phyloP scores from a whole-genome alignment of 768 basidiomycete species.

The Crepidotus variabilis region DNA sequence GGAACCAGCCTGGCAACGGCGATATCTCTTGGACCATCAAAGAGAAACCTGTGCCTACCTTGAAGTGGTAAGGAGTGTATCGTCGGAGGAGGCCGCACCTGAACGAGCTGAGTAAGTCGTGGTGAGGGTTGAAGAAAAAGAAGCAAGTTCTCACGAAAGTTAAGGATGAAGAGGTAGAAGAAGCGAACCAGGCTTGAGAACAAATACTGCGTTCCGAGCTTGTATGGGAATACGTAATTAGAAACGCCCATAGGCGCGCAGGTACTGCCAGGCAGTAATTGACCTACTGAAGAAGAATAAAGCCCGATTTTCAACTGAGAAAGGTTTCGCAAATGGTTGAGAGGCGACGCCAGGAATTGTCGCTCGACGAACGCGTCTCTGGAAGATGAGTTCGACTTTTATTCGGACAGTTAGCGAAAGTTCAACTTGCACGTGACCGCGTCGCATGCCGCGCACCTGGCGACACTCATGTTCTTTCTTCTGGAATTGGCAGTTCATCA shows the following conservation, averaged over 20 bases:
- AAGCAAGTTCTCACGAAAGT: not conserved
- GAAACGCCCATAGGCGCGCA: not conserved
- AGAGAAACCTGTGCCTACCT: constrained; percentile 35
- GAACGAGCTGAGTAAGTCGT: constrained; percentile 13
- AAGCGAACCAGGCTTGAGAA: constrained; percentile 12
- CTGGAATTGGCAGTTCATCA: constrained; percentile 5
- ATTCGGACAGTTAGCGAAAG: constrained; percentile 44
- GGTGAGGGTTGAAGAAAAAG: constrained; percentile 7
- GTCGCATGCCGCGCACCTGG: constrained; percentile 17
- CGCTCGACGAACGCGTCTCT: constrained; percentile 10
- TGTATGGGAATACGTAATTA: not conserved
- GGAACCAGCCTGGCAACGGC: not conserved
- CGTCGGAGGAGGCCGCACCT: constrained; percentile 74
- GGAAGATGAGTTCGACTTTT: constrained; percentile 23
- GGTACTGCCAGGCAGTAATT: too few relatives aligned
- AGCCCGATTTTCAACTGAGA: constrained; percentile 39
- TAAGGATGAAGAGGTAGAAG: constrained; percentile 8
- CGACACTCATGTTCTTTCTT: constrained; percentile 4
- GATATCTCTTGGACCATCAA: not conserved
- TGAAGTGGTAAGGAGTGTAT: constrained; percentile 51
- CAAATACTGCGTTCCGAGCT: constrained; percentile 1
- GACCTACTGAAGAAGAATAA: constrained; percentile 19
- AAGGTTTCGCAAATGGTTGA: constrained; percentile 21
- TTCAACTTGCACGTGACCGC: constrained; percentile 53
- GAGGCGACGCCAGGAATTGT: constrained; percentile 18